These are phyloP conservation scores for Silene latifolia DNA, from an alignment of 148 eudicot genomes.

Conservation along the genomic window DNA sequence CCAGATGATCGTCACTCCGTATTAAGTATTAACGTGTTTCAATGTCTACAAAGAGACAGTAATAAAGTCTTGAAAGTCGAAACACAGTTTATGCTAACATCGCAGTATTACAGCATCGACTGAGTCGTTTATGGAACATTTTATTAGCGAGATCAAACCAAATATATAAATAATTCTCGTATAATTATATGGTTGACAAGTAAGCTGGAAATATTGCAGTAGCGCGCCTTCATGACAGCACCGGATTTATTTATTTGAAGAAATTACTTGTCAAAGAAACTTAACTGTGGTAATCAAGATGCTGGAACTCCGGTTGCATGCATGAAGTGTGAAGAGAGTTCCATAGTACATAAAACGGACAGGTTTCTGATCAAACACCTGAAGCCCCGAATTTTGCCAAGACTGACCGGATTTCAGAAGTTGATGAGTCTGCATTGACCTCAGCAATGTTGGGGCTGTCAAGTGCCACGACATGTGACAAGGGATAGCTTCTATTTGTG, in stretches of 20 bases:
- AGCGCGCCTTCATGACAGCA: neutral
- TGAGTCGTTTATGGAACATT: neutral
- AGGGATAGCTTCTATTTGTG: constrained; percentile 72
- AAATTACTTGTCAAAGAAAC: constrained; percentile 4
- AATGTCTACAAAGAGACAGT: neutral
- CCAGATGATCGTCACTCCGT: neutral
- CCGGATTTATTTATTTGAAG: neutral
- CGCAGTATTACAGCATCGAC: neutral
- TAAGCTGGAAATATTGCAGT: neutral
- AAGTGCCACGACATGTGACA: constrained; percentile 59
- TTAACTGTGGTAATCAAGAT: neutral
- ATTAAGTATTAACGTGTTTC: neutral
- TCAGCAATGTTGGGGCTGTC: constrained; percentile 68
- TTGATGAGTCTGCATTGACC: constrained; percentile 32
- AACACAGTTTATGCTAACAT: too few relatives aligned
- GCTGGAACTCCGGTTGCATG: neutral
- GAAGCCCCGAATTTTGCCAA: constrained; percentile 46
- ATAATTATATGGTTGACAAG: neutral
- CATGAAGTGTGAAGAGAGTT: neutral
- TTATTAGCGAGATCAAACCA: neutral
- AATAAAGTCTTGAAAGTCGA: neutral
- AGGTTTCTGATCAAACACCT: constrained; percentile 22
- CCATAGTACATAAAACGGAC: neutral
- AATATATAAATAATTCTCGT: neutral
- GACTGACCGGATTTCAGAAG: constrained; percentile 43